These are phyloP conservation scores for Actinidia arguta DNA, from an alignment of 179 eudicot species.

Conservation along the genomic window DNA sequence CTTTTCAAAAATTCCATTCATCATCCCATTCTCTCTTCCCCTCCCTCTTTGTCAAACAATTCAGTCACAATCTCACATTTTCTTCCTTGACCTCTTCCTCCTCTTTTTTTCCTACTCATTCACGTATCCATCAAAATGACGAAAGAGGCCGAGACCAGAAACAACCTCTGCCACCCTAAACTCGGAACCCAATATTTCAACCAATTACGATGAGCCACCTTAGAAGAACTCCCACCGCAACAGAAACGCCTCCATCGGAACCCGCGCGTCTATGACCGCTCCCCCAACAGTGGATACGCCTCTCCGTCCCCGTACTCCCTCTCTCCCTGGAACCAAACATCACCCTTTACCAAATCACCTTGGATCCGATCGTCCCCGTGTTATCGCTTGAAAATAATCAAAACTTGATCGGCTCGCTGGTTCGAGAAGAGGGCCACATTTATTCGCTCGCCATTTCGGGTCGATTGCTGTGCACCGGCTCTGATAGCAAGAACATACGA, in stretches of 20 bases:
- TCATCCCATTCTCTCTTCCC: background rate
- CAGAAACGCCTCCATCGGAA: constrained; percentile 23
- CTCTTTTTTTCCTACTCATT: background rate
- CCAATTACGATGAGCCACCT: background rate
- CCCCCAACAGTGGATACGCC: background rate
- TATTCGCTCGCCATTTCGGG: constrained; percentile 71
- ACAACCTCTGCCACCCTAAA: constrained; percentile 6
- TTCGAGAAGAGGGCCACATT: constrained; percentile 77
- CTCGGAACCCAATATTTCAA: constrained; percentile 20
- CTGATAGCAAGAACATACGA: constrained; percentile 75
- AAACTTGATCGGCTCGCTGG: constrained; percentile 62
- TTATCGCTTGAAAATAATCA: background rate
- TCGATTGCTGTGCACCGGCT: constrained; percentile 69
- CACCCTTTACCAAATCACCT: constrained; percentile 49
- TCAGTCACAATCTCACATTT: background rate
- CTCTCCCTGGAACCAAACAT: constrained; percentile 22
- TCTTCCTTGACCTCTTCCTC: background rate
- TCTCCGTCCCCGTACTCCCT: constrained; percentile 17
- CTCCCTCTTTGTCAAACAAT: background rate
- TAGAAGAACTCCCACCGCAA: background rate
- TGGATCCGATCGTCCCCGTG: constrained; percentile 30
- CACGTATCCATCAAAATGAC: background rate
- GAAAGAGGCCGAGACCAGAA: background rate
- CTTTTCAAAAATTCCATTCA: background rate
- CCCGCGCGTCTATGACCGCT: background rate